Evolutionary conservation across 2,329 filamentous ascomycete species (phyloP).

Genomic region (Clonostachys sp.): DNA sequence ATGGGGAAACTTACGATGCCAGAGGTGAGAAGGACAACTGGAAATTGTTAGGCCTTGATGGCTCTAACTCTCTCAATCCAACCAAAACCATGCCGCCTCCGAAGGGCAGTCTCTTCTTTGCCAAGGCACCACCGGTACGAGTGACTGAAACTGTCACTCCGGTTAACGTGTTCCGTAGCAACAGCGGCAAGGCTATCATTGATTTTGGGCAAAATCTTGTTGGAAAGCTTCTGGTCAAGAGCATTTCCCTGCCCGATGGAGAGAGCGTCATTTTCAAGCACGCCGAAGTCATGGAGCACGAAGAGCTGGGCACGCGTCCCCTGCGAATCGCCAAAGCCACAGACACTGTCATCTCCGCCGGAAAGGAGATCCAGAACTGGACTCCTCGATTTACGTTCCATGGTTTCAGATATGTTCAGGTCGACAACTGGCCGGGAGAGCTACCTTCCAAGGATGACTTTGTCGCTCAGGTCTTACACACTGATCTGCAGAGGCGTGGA

Average conservation of each 20-base stretch:
- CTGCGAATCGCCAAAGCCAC: conserved; percentile 27
- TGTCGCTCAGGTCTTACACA: conserved; percentile 35
- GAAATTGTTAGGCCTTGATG: conserved; percentile 7
- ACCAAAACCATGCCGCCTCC: conserved; percentile 13
- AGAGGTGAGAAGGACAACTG: conserved; percentile 32
- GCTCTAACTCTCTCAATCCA: conserved; percentile 6
- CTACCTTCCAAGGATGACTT: conserved; percentile 1
- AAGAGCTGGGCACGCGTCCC: conserved; percentile 30
- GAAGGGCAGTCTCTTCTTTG: conserved; percentile 25
- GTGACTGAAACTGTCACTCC: conserved; percentile 13
- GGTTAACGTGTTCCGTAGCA: conserved; percentile 11
- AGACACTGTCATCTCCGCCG: neutral
- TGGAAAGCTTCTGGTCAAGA: conserved; percentile 24
- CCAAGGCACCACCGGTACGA: conserved; percentile 38
- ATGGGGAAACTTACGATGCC: conserved; percentile 47
- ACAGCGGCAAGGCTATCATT: conserved; percentile 33
- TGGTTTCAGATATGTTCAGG: conserved; percentile 45
- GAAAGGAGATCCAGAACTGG: neutral
- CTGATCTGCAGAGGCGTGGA: conserved; percentile 44
- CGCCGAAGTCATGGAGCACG: conserved; percentile 48
- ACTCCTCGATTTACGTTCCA: conserved; percentile 38
- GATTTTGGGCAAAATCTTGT: conserved; percentile 57
- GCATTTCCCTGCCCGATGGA: conserved; percentile 12
- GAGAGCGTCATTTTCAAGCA: conserved; percentile 42
- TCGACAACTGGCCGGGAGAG: conserved; percentile 23